These are phyloP conservation scores for Colletotrichum sojae DNA, from an alignment of 2,329 filamentous ascomycete genomes.

Conservation along the genomic window DNA sequence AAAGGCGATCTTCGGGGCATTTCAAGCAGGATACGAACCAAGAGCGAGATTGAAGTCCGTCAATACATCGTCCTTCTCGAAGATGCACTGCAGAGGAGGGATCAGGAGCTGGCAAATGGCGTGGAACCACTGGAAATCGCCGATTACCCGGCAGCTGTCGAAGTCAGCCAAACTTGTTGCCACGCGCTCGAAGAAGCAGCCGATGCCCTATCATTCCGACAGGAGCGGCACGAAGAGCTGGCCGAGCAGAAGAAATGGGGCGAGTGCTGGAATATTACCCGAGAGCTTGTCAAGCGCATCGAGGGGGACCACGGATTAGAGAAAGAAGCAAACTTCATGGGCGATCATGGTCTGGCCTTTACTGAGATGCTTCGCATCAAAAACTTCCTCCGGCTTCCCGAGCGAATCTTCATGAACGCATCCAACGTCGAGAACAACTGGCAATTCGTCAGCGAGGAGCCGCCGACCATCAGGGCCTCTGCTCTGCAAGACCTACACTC, in stretches of 20 bases:
- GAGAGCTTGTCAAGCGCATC: constrained; percentile 49
- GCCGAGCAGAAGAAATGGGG: constrained; percentile 74
- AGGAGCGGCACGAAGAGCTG: constrained; percentile 74
- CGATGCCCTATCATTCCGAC: constrained; percentile 74
- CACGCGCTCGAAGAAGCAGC: constrained; percentile 77
- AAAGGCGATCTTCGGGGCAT: constrained; percentile 74
- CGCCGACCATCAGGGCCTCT: constrained; percentile 80
- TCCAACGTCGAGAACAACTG: constrained; percentile 75
- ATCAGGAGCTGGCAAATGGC: constrained; percentile 46
- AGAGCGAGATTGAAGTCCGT: constrained; percentile 80
- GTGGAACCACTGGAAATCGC: constrained; percentile 57
- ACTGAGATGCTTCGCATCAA: constrained; percentile 70
- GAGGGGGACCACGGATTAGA: constrained; percentile 37
- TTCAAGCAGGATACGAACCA: constrained; percentile 74
- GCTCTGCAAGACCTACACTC: constrained; percentile 83
- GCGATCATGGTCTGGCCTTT: constrained; percentile 58
- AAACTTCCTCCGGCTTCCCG: constrained; percentile 75
- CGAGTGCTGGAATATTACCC: constrained; percentile 75
- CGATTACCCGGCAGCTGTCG: constrained; percentile 79
- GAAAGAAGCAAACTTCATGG: constrained; percentile 30
- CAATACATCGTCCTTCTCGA: constrained; percentile 78
- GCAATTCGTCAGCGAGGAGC: constrained; percentile 70
- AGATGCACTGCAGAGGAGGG: constrained; percentile 59
- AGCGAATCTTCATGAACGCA: constrained; percentile 82
- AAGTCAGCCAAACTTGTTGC: constrained; percentile 78